These are phyloP conservation scores for Paraphaeosphaeria minitans DNA, from an alignment of 2,329 filamentous ascomycete species.

Conservation along the genomic window DNA sequence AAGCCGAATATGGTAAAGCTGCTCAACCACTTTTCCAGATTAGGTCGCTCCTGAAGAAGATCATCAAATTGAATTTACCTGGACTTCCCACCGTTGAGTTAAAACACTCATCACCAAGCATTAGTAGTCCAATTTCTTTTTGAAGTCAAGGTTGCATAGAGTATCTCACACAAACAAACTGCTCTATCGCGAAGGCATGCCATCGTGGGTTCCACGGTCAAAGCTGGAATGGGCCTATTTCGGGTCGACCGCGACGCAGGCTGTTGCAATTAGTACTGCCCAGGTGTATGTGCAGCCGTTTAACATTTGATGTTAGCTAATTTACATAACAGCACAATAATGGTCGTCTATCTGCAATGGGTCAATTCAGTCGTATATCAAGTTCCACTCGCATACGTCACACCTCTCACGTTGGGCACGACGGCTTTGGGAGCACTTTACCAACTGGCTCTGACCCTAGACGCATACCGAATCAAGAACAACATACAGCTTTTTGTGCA, in stretches of 20 bases:
- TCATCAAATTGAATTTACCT: background rate
- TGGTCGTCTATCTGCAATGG: constrained; percentile 25
- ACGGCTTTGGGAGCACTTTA: constrained; percentile 27
- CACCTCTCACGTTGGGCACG: constrained; percentile 21
- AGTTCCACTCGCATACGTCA: constrained; percentile 23
- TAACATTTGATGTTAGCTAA: constrained; percentile 3
- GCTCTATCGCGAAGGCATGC: background rate
- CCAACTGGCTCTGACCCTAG: constrained; percentile 27
- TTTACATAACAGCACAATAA: constrained; percentile 8
- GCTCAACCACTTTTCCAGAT: background rate
- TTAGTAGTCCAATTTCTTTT: background rate
- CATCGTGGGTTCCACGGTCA: background rate
- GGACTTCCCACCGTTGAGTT: background rate
- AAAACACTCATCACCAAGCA: background rate
- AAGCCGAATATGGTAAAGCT: constrained; percentile 1
- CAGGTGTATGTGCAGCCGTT: constrained; percentile 19
- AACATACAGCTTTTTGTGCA: constrained; percentile 29
- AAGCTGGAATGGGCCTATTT: constrained; percentile 23
- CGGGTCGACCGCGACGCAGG: constrained; percentile 20
- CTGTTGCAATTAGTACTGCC: constrained; percentile 15
- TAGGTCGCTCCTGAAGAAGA: background rate
- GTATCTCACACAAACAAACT: background rate
- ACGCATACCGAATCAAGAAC: constrained; percentile 31
- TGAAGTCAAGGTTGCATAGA: background rate
- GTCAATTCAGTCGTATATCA: constrained; percentile 25